Evolutionary conservation across 805 yeast species (phyloP), one percentile per base, ranked within the genome.

Genomic region (Dipodascopsis uninucleata): DNA sequence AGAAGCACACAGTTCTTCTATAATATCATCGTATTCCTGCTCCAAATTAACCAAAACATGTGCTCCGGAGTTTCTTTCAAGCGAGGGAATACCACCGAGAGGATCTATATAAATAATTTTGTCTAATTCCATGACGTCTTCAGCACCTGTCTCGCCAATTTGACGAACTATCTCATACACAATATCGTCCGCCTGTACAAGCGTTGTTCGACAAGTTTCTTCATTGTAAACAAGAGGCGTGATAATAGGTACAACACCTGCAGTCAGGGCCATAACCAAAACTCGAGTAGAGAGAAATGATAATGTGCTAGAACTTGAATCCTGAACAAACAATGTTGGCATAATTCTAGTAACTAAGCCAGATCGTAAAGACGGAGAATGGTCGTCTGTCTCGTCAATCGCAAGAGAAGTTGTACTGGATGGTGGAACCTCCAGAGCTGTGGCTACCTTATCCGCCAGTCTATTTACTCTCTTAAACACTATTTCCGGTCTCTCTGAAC

Each of bases 61-160:
- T 14, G 95, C 76, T 3, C 88, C 79, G 10, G 49, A 43, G 45
- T 80, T 78, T 47, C 97, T 72, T 60, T 87, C 96, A 20, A 79
- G 69, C 0, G 94, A 83, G 0, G 97, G 97, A 5, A 87, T 82
- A 0, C 99, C 99, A 1, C 99, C 99, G 16, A 75, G 61, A 1
- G 80, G 77, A 57, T 88, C 97, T 24, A 93, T 69, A 51, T 81
- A 79, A 5, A 90, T 76, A 23, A 90, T 66, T 55, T 93, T 93
- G 52, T 93, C 98, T 33, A 93, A 75, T 0, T 81, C 70, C n/a
- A 41, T 49, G 37, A 39, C 48, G 39, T 37, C 56, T 32, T 25
- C 51, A 38, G 10, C 63, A 61, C 26, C 65, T 48, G 46, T 34
- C 8, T 57, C 47, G 10, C 52, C 51, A 36, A 74, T 61, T 23